Percentiles rank a stretch among this genome's conserved stretches.
Evolutionary conservation across 2,329 filamentous ascomycete genomes (phyloP).

Genomic region (Neopestalotiopsis sp.): DNA sequence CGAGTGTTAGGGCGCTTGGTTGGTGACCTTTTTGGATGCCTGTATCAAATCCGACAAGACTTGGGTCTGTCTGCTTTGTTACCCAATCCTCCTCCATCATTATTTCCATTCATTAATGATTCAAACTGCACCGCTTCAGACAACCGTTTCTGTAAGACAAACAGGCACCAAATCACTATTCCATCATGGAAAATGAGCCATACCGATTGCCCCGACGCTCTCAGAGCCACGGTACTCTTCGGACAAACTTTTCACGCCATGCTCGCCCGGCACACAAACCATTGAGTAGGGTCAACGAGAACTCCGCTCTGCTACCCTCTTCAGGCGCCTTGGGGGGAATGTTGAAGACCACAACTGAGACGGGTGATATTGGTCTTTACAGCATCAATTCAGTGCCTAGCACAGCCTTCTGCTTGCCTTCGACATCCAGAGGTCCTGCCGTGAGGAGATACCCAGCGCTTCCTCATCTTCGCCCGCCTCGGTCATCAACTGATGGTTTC

Average conservation of each 20-base stretch:
- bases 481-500: conserved; percentile 38
- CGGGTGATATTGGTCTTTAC: conserved; percentile 68
- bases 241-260: conserved; percentile 28
- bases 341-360: conserved; percentile 70
- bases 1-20: conserved; percentile 9
- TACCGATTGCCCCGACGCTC: conserved; percentile 37
- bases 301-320: conserved; percentile 48
- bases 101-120: conserved; percentile 12
- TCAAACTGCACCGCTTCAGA: neutral
- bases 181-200: conserved; percentile 15
- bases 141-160: neutral
- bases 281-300: conserved; percentile 50
- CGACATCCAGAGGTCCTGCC: conserved; percentile 36
- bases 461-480: conserved; percentile 24
- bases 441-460: conserved; percentile 32
- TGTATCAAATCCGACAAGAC: conserved; percentile 15
- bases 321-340: conserved; percentile 66
- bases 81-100: conserved; percentile 4
- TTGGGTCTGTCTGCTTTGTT: conserved; percentile 17
- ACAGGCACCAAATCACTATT: neutral
- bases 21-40: conserved; percentile 13
- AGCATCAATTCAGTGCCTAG: conserved; percentile 53
- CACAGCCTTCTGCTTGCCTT: conserved; percentile 19
- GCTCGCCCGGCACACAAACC: conserved; percentile 42
- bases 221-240: conserved; percentile 38